Evolutionary conservation across 371 early-diverging fungal species (phyloP), one percentile per base, ranked within the genome.

Genomic region (Mortierella sp.): DNA sequence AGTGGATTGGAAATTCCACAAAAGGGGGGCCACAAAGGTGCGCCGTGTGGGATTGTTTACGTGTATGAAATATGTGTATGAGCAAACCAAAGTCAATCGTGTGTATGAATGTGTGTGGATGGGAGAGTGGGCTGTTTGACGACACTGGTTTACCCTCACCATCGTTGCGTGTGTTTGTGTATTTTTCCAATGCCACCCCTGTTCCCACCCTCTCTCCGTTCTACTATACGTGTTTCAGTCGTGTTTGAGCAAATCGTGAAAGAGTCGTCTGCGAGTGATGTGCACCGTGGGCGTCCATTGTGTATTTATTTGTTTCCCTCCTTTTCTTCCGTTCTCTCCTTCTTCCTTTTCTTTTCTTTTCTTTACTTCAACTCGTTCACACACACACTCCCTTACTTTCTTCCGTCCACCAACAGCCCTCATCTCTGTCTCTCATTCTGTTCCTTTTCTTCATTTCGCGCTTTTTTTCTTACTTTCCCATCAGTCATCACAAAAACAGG

Each of bases 371-470:
- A 26, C 19, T 24, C 14, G 1, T 26, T 53, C 74, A 26, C 55
- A 76, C 14, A 65, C 58, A 39, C 68, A 67, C 7, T n/a, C n/a
- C n/a, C n/a, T n/a, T n/a, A n/a, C n/a, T n/a, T n/a, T n/a, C n/a
- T n/a, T n/a, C n/a, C n/a, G n/a, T n/a, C n/a, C n/a, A n/a, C n/a
- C n/a, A n/a, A n/a, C n/a, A n/a, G n/a, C n/a, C 45, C 68, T 45
- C 47, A 29, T 58, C 55, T n/a, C 55, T 70, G n/a, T n/a, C 9
- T 85, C 58, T 64, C 76, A 58, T 44, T 75, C 80, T 29, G 70
- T 80, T 50, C 72, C 70, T 68, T 64, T 70, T 58, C 31, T 44
- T 58, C 73, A 68, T 29, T 81, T 77, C 66, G 26, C 64, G 34
- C 64, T 71, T 31, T 53, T 74, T 16, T 70, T 76, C 43, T n/a